Percentiles rank a stretch among this genome's conserved stretches.
phyloP scores from a whole-genome alignment of 139 green algal genomes.

The Asterochloris erici region DNA sequence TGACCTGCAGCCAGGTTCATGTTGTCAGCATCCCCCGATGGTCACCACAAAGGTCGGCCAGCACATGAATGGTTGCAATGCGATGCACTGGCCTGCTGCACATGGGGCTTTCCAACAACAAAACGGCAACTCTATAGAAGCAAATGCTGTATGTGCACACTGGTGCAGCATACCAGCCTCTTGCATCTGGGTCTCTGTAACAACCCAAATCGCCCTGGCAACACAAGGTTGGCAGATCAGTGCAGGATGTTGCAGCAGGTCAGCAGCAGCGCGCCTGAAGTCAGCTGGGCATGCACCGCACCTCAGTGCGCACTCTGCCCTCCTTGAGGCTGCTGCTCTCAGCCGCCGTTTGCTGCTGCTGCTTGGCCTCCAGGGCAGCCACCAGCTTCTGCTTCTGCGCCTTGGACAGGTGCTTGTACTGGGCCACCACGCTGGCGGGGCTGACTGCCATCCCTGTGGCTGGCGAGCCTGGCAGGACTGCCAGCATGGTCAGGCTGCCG shows the following conservation, averaged over 20 bases:
- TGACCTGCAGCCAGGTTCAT: slow-evolving; percentile 36
- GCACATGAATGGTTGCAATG: too few relatives aligned
- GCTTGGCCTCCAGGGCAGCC: slow-evolving; percentile 37
- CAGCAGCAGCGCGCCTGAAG: too few relatives aligned
- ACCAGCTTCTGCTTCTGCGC: slow-evolving; percentile 72
- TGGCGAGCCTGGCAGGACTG: slow-evolving; percentile 64
- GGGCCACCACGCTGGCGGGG: neutral
- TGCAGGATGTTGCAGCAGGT: too few relatives aligned
- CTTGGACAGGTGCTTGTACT: slow-evolving; percentile 65
- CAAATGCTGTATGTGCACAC: too few relatives aligned
- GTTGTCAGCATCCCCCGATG: slow-evolving; percentile 9
- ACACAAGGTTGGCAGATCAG: too few relatives aligned
- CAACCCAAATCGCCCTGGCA: too few relatives aligned
- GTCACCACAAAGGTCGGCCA: neutral
- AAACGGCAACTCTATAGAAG: too few relatives aligned
- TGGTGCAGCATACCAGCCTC: too few relatives aligned
- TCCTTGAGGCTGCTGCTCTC: too few relatives aligned
- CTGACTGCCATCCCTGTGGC: slow-evolving; percentile 42
- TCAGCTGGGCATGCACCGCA: neutral
- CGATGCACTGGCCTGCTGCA: too few relatives aligned
- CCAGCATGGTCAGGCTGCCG: slow-evolving; percentile 70
- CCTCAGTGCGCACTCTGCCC: slow-evolving; percentile 31
- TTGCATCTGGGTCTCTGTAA: too few relatives aligned
- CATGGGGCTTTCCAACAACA: too few relatives aligned
- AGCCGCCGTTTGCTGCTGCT: neutral